phyloP scores from a whole-genome alignment of 441 rosid genomes.

The Populus hybrid region DNA sequence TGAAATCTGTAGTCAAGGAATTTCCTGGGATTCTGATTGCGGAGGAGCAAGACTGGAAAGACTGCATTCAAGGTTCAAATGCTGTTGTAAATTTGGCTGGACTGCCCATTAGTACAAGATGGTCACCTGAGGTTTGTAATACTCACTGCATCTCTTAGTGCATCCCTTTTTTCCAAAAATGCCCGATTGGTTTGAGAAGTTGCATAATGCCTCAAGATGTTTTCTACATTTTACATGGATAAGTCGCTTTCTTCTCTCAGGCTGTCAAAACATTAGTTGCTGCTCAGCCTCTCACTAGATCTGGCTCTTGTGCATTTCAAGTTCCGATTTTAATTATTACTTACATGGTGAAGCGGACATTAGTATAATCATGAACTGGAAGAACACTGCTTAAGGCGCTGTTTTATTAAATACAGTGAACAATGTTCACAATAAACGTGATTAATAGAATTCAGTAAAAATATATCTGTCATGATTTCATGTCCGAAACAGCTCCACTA shows the following conservation, averaged over 20 bases:
- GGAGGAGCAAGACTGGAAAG: slow-evolving; percentile 71
- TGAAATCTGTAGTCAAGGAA: slow-evolving; percentile 46
- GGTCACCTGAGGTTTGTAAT: slow-evolving; percentile 84
- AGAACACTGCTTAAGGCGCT: neutral
- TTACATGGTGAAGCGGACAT: neutral
- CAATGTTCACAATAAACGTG: neutral
- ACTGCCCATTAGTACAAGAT: slow-evolving; percentile 81
- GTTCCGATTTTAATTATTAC: neutral
- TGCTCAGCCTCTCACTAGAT: neutral
- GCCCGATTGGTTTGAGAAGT: neutral
- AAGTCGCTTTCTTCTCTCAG: neutral
- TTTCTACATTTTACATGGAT: neutral
- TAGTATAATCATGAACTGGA: too few species aligned
- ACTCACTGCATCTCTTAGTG: neutral
- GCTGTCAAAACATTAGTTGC: neutral
- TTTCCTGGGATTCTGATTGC: slow-evolving; percentile 71
- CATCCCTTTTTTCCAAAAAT: neutral
- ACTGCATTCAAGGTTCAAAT: slow-evolving; percentile 68
- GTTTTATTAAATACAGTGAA: neutral
- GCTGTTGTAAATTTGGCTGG: slow-evolving; percentile 98
- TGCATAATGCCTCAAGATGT: neutral
- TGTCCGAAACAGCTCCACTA: neutral
- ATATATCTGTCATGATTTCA: neutral
- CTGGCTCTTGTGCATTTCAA: neutral
- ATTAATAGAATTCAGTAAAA: neutral